Conservation (phyloP, 2,329 filamentous ascomycete genomes). For the Epichloe baconii region DNA sequence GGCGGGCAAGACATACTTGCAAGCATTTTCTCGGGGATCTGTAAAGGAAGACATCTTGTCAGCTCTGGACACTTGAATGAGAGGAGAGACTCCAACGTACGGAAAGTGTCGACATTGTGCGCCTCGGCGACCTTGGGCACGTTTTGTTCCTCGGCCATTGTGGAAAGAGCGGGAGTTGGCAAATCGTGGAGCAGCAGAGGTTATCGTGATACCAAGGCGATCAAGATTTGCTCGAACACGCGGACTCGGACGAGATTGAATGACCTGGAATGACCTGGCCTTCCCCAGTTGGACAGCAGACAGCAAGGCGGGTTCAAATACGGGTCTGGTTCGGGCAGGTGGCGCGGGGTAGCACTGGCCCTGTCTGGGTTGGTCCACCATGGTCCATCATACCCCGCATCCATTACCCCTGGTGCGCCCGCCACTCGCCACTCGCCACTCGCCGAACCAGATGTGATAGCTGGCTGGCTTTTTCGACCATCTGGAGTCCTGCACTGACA, state of each 20-base stretch:
- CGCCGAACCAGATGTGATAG: too few relatives aligned
- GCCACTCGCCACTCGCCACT: too few relatives aligned
- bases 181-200: not conserved
- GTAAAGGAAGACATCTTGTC: constrained; percentile 5
- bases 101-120: constrained; percentile 62
- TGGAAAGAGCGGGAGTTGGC: constrained; percentile 1
- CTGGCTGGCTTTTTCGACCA: too few relatives aligned
- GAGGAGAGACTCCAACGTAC: constrained; percentile 28
- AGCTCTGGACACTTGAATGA: not conserved
- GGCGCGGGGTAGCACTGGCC: constrained; percentile 1
- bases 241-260: too few relatives aligned
- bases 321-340: not conserved
- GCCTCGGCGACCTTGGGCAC: constrained; percentile 55
- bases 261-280: too few relatives aligned
- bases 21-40: constrained; percentile 56
- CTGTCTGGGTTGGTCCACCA: not conserved
- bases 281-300: too few relatives aligned
- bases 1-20: constrained; percentile 37
- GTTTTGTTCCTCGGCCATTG: constrained; percentile 33
- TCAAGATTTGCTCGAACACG: not conserved
- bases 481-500: too few relatives aligned
- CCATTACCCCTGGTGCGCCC: too few relatives aligned
- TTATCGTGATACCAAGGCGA: not conserved
- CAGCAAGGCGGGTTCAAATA: not conserved
- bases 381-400: too few relatives aligned